These are phyloP conservation scores for Arthrobotrys musiformis DNA, from an alignment of 2,329 filamentous ascomycete genomes.

Conservation along the genomic window DNA sequence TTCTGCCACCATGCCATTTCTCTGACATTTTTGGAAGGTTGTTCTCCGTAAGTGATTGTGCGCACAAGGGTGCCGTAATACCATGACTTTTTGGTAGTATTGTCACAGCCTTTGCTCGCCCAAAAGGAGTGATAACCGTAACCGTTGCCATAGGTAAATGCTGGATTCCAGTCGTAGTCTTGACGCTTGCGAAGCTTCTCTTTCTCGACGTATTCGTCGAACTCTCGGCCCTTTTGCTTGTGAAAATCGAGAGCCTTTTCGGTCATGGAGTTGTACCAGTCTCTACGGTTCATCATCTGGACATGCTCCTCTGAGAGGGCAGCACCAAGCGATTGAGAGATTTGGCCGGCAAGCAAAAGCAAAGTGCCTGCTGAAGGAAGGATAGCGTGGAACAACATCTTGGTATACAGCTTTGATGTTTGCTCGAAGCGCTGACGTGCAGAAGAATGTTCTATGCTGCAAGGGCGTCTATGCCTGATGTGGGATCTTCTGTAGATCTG, in stretches of 20 bases:
- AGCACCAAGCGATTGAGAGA: background rate
- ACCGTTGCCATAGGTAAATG: background rate
- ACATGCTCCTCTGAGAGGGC: background rate
- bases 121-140: constrained; percentile 11
- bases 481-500: constrained; percentile 1
- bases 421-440: constrained; percentile 2
- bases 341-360: constrained; percentile 3
- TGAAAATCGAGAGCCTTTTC: background rate
- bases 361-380: constrained; percentile 10
- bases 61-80: constrained; percentile 1
- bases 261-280: background rate
- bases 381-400: constrained; percentile 11
- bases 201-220: background rate
- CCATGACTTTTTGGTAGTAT: background rate
- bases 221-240: constrained; percentile 1
- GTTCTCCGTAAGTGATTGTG: background rate
- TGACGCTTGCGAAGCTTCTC: background rate
- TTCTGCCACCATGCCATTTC: background rate
- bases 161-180: constrained; percentile 7
- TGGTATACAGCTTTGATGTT: background rate
- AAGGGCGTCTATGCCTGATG: background rate
- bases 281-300: constrained; percentile 3
- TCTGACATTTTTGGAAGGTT: background rate
- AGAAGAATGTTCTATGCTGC: background rate
- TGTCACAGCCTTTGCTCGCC: background rate